Evolutionary conservation across 169 alveolate genomes (phyloP), one percentile per base, ranked within the genome.

Genomic region (Cryptosporidium felis): DNA sequence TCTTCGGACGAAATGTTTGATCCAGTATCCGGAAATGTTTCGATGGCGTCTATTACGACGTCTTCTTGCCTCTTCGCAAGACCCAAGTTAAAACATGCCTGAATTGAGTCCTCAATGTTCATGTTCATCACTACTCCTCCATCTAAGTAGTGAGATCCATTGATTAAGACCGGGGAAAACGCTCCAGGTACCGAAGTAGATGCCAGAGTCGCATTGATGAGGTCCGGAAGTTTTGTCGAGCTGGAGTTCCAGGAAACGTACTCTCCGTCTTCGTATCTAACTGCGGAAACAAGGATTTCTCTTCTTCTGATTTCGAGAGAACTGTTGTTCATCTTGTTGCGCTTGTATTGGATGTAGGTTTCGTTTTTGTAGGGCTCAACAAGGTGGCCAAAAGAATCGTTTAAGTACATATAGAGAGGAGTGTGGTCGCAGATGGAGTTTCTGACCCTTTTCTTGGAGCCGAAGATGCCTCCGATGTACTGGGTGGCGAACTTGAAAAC

Each of bases 101-200:
- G 46, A 9, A 74, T 74, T 21, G 85, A 74, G n/a, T 74, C 62
- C 14, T 53, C 65, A 36, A 74, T 30, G n/a, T 74, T 74, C 85
- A 74, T 74, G 36, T 74, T 74, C 85, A 74, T 74, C 10, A 74
- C 67, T 5, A 74, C 44, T 1, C 85, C 85, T 16, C 85, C 85
- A 58, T 74, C 85, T 67, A 74, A 53, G 10, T 74, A 74, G 26
- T 53, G 67, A 1, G 85, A 74, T 18, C 85, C 85, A 53, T 74
- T 74, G n/a, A 74, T 74, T 4, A 36, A 14, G 32, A 74, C 85
- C 9, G 85, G 85, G n/a, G 85, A 74, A 23, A 74, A 74, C 21
- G 85, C 85, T 26, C 66, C 85, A 1, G 85, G 85, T 21, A 74
- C 85, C 2, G 85, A 74, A 9, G 85, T 74, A 34, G 85, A 74